Evolutionary conservation across 108 stramenopile species (phyloP).

Genomic region (Skeletonema costatum): DNA sequence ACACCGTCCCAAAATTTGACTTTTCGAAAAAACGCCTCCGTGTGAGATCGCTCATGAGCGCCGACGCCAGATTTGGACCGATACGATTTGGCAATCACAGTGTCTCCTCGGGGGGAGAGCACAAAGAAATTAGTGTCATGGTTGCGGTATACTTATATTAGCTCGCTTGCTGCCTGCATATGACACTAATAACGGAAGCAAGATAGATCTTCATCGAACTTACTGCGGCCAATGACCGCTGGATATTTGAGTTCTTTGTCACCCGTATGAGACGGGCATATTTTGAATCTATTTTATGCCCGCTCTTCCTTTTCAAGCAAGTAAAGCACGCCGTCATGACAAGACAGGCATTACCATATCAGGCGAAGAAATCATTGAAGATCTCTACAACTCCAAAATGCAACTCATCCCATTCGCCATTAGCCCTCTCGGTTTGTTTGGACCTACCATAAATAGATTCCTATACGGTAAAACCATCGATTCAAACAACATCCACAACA

Average conservation of each 20-base stretch:
- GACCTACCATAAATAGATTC: too few species aligned
- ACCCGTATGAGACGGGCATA: not conserved
- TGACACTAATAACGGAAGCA: not conserved
- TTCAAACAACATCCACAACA: too few species aligned
- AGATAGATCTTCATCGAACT: too few species aligned
- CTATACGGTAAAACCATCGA: too few species aligned
- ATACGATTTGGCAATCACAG: constrained; percentile 96
- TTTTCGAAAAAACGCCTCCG: constrained; percentile 96
- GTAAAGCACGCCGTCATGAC: too few species aligned
- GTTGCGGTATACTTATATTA: not conserved
- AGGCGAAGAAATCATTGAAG: too few species aligned
- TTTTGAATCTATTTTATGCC: not conserved
- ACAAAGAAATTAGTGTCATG: constrained; percentile 97
- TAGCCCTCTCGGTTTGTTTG: too few species aligned
- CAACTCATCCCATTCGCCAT: too few species aligned
- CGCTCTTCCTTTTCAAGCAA: not conserved
- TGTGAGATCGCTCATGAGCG: constrained; percentile 86
- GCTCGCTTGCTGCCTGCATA: not conserved
- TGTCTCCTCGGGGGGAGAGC: constrained; percentile 97
- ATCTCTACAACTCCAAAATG: too few species aligned
- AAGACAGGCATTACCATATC: too few species aligned
- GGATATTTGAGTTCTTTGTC: not conserved
- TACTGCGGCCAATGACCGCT: not conserved
- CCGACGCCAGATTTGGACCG: constrained; percentile 73
- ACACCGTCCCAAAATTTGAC: constrained; percentile 95